Conservation (phyloP, 192 early-diverging fungal species). For the Mortierella hygrophila region DNA sequence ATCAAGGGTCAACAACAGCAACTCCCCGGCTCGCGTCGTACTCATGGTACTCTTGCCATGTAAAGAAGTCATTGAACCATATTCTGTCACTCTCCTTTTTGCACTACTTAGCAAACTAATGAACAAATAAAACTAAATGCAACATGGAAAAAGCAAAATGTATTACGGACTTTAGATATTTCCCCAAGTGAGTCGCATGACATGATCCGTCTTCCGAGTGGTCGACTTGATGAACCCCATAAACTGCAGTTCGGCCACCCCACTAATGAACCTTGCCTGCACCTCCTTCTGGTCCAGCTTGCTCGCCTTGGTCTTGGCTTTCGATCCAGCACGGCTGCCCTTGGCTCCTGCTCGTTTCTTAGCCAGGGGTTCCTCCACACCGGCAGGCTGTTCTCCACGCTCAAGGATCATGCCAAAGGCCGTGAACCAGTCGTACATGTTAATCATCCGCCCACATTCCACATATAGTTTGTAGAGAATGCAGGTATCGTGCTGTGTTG, state of each 20-base stretch:
- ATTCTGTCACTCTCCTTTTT: too few relatives aligned
- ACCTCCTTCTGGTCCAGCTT: constrained; percentile 44
- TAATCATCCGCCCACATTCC: constrained; percentile 95
- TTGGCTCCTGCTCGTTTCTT: constrained; percentile 18
- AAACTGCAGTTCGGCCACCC: constrained; percentile 88
- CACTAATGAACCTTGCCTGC: constrained; percentile 85
- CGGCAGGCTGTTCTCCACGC: constrained; percentile 35
- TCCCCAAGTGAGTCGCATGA: constrained; percentile 86
- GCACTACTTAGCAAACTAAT: neutral
- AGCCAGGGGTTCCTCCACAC: neutral
- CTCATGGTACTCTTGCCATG: constrained; percentile 38
- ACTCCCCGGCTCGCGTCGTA: constrained; percentile 32
- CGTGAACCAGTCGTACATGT: constrained; percentile 92
- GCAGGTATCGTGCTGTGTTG: constrained; percentile 85
- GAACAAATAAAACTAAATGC: neutral
- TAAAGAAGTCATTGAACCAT: neutral
- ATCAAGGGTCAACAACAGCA: neutral
- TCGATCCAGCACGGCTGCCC: too few relatives aligned
- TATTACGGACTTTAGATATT: constrained; percentile 9
- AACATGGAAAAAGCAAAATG: neutral
- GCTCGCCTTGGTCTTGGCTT: constrained; percentile 10
- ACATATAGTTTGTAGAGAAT: constrained; percentile 92
- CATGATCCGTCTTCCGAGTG: constrained; percentile 93
- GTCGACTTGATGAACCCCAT: constrained; percentile 94
- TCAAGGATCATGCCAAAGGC: constrained; percentile 87